Conservation (phyloP, 1,139 yeast species). For the Geotrichum aggregatum region DNA sequence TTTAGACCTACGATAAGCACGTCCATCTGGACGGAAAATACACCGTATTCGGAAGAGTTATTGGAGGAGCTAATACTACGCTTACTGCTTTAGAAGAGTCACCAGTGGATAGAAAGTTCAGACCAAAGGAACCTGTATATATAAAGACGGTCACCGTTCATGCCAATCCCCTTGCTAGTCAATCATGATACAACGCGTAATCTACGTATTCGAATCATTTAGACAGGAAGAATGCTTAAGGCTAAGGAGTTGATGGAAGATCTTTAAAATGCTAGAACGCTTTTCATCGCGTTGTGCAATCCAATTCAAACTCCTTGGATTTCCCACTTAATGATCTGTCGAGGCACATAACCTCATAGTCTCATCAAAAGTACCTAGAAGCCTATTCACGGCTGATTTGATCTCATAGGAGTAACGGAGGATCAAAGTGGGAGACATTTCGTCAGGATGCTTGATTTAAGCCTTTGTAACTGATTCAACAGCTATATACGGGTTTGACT, state of each 20-base stretch:
- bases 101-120: conserved; percentile 41
- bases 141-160: conserved; percentile 44
- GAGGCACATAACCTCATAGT: too few species aligned
- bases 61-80: conserved; percentile 39
- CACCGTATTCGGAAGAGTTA: conserved; percentile 55
- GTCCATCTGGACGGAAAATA: conserved; percentile 51
- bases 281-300: too few species aligned
- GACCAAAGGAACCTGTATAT: conserved; percentile 41
- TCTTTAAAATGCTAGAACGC: too few species aligned
- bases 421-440: too few species aligned
- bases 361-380: too few species aligned
- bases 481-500: too few species aligned
- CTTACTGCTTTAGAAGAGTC: conserved; percentile 42
- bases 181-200: background rate
- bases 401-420: too few species aligned
- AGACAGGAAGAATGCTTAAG: background rate
- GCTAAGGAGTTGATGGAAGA: too few species aligned
- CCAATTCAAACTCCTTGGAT: background rate
- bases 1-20: conserved; percentile 39
- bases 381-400: too few species aligned
- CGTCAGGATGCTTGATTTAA: too few species aligned
- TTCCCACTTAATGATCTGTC: too few species aligned
- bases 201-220: background rate
- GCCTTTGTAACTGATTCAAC: too few species aligned
- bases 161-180: conserved; percentile 39